These are phyloP conservation scores for Solidago caesia DNA, from an alignment of 129 eudicot species.

Conservation along the genomic window DNA sequence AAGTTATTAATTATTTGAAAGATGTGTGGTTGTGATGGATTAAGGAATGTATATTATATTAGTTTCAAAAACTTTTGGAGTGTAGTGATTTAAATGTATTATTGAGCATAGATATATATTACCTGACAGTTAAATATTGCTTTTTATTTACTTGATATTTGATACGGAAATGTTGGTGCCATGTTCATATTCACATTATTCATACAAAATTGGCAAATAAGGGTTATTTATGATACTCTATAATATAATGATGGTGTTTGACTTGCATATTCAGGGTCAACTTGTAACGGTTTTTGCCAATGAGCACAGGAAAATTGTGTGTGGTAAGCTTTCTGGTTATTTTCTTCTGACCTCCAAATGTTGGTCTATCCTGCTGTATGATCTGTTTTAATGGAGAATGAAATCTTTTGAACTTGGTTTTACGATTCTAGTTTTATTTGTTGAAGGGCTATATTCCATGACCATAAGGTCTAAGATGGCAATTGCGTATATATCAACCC, in stretches of 20 bases:
- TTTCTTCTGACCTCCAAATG: conserved; percentile 6
- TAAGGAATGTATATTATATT: too few species aligned
- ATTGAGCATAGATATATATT: too few species aligned
- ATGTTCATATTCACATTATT: not conserved
- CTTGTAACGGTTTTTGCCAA: conserved; percentile 89
- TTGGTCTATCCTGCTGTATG: not conserved
- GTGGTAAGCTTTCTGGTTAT: conserved; percentile 55
- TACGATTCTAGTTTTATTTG: not conserved
- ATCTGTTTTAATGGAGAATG: conserved; percentile 3
- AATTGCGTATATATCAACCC: not conserved
- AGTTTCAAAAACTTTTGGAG: too few species aligned
- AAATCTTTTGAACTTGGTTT: not conserved
- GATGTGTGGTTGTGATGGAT: too few species aligned
- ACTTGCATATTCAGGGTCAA: conserved; percentile 64
- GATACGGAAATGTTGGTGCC: not conserved
- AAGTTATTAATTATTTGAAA: too few species aligned
- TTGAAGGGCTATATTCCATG: not conserved
- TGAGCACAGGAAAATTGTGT: conserved; percentile 74
- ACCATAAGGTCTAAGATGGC: not conserved
- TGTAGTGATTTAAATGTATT: too few species aligned
- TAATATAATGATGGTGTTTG: conserved; percentile 8
- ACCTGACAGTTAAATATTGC: conserved; percentile 15
- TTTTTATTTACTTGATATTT: conserved; percentile 8
- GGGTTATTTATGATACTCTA: not conserved
- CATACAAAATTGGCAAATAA: not conserved